Percentiles rank a stretch among this genome's conserved stretches.
Conservation (phyloP, 1,139 yeast genomes). For the Pichia sp. region DNA sequence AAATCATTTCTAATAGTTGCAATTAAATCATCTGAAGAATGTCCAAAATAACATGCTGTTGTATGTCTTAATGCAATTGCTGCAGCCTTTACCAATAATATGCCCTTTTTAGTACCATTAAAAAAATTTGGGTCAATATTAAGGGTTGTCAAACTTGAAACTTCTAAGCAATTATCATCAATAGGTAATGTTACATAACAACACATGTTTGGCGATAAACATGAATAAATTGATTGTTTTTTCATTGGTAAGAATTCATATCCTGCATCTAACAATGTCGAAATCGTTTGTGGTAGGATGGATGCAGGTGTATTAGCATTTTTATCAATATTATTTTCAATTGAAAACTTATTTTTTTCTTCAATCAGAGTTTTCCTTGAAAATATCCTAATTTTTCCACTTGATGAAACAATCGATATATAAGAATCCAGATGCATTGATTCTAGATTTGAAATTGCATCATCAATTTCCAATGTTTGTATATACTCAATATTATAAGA, state of each 20-base stretch:
- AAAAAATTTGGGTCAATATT: constrained; percentile 24
- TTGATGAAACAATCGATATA: constrained; percentile 31
- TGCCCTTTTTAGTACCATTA: constrained; percentile 26
- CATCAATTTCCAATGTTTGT: constrained; percentile 23
- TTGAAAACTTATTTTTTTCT: constrained; percentile 18
- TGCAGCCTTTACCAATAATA: constrained; percentile 42
- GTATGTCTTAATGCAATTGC: constrained; percentile 64
- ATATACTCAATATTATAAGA: constrained; percentile 15
- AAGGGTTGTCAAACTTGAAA: constrained; percentile 24
- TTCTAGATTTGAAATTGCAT: constrained; percentile 22
- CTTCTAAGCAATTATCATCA: constrained; percentile 22
- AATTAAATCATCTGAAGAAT: constrained; percentile 61
- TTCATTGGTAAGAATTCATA: constrained; percentile 39
- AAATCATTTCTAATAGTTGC: constrained; percentile 47
- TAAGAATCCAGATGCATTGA: constrained; percentile 27
- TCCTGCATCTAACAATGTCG: constrained; percentile 53
- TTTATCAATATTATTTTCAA: background rate
- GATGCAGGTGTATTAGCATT: background rate
- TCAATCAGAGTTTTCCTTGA: constrained; percentile 33
- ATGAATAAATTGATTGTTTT: constrained; percentile 34
- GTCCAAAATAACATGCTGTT: constrained; percentile 56
- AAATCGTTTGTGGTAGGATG: constrained; percentile 32
- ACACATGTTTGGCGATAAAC: constrained; percentile 54
- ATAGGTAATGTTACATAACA: constrained; percentile 38
- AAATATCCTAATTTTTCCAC: constrained; percentile 40